These are phyloP conservation scores for Fusarium agapanthi DNA, from an alignment of 2,329 filamentous ascomycete species.

Conservation along the genomic window DNA sequence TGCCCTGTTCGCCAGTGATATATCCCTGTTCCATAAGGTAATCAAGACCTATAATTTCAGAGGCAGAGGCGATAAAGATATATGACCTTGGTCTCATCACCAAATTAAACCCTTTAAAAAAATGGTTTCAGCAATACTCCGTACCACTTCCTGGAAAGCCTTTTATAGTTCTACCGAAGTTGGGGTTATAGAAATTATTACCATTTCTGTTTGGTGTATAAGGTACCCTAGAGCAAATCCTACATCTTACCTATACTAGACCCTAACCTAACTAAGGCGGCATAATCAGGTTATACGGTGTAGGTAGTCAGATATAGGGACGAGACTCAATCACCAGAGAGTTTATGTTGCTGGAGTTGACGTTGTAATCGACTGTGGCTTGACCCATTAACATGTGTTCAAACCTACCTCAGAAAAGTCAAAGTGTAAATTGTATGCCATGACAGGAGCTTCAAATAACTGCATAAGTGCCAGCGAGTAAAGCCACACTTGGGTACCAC, in stretches of 20 bases:
- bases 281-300: neutral
- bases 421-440: neutral
- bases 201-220: neutral
- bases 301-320: neutral
- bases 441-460: neutral
- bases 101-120: neutral
- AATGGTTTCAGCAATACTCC: neutral
- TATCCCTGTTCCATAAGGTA: neutral
- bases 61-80: neutral
- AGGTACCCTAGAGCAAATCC: neutral
- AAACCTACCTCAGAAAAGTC: neutral
- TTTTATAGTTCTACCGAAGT: neutral
- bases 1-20: slow-evolving; percentile 10
- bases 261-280: too few relatives aligned
- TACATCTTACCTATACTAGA: neutral
- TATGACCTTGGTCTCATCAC: neutral
- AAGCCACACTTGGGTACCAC: too few relatives aligned
- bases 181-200: neutral
- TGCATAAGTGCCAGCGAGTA: neutral
- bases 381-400: neutral
- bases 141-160: neutral
- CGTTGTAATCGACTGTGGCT: neutral
- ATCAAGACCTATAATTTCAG: neutral
- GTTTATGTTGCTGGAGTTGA: neutral
- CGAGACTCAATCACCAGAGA: neutral